Evolutionary conservation across 164 flowering plant species (phyloP).

Genomic region (Litsea cubeba): DNA sequence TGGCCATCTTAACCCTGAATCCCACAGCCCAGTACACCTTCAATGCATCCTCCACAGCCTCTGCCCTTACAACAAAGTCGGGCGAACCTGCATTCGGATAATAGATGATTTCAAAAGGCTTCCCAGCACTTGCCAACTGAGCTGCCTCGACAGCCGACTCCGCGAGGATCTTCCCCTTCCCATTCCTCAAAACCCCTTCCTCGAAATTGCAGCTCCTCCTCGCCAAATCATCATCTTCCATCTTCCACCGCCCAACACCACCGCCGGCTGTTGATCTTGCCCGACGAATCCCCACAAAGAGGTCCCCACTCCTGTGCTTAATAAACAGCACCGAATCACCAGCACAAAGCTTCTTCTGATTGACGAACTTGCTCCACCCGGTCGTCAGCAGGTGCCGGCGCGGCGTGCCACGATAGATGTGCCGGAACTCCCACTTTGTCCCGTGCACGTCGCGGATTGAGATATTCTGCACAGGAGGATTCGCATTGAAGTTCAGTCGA

Average conservation of each 20-base stretch:
- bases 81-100: conserved; percentile 54
- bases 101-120: conserved; percentile 55
- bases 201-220: neutral
- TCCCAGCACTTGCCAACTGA: conserved; percentile 28
- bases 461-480: conserved; percentile 69
- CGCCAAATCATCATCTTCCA: neutral
- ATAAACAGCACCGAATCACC: conserved; percentile 82
- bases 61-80: conserved; percentile 64
- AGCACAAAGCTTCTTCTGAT: conserved; percentile 58
- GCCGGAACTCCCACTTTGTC: conserved; percentile 51
- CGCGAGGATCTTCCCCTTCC: conserved; percentile 23
- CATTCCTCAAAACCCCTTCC: conserved; percentile 20
- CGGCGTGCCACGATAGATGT: conserved; percentile 73
- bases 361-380: conserved; percentile 92
- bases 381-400: conserved; percentile 76
- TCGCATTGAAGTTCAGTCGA: conserved; percentile 39
- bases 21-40: conserved; percentile 45
- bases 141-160: conserved; percentile 28
- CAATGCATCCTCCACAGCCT: conserved; percentile 46
- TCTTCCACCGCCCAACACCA: conserved; percentile 7
- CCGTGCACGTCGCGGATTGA: conserved; percentile 50
- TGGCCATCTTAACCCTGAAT: conserved; percentile 54
- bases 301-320: conserved; percentile 28
- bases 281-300: conserved; percentile 56
- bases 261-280: conserved; percentile 12